Base-by-base conservation (phyloP, 2,329 filamentous ascomycete genomes). In the Pseudocercospora fijiensis region DNA sequence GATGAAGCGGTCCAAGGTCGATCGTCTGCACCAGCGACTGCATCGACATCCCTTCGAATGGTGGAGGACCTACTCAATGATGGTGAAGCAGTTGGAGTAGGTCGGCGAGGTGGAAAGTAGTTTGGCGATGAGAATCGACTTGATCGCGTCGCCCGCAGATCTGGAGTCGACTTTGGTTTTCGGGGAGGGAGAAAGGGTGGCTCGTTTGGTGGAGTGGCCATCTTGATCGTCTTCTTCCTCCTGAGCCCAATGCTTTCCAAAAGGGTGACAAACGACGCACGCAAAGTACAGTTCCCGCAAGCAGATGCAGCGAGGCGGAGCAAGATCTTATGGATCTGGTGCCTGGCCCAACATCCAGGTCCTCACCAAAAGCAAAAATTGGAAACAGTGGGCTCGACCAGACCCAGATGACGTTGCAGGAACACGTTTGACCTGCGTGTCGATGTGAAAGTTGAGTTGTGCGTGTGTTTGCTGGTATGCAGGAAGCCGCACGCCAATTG, bases 91-190 rank as follows among this genome's bases (percentile, higher is more conserved):
- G 53, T 56, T 13, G 53, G 53, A 9, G 53, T 37, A 49, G 65
- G 67, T 28, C 64, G 58, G 6, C 58, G 68, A 43, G 64, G 64
- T 27, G 66, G 62, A 13, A 64, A 62, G 49, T 60, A 64, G 8
- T 63, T 64, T 20, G 67, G 64, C 53, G 64, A 55, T 45, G 43
- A 61, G 59, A 41, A 56, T 45, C 53, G 45, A 37, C 41, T 60
- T 47, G 63, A 61, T 33, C 55, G 67, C 52, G 58, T 60, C 37
- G 57, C 43, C 45, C 60, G 45, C 26, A 68, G 45, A 28, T 68
- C 64, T 45, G 64, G 61, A 45, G 62, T 65, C 30, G 67, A 70
- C 22, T 37, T 62, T 43, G 68, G 65, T n/a, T 55, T 60, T 58
- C 58, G 52, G 20, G 58, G 58, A 47, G 62, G 57, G 58, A 45